Base-by-base conservation (phyloP, 2,329 filamentous ascomycete genomes). In the Aspergillus fructus region DNA sequence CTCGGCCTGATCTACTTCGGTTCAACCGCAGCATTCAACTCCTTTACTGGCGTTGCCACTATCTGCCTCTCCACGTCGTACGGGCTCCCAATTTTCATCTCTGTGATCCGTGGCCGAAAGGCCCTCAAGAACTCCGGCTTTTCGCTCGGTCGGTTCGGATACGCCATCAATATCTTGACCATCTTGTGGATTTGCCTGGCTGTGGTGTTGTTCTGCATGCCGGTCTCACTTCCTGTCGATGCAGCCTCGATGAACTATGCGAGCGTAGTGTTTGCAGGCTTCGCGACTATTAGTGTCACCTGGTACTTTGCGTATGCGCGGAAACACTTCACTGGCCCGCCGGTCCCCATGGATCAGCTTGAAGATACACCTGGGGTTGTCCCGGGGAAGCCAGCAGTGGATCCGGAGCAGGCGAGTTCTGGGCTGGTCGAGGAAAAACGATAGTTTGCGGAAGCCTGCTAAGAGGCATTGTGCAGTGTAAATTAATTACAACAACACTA, bases 1-100 rank as follows among this genome's bases (percentile, higher is more conserved):
- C 80, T 93, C 0, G 89, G 89, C 0, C 80, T 90, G 62, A 91
- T 93, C 72, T 93, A 90, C 76, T 91, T 93, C 62, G 90, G 90
- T 9, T 89, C 86, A 1, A 83, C 84, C 0, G 88, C 89, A 0
- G 90, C 90, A 0, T 93, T 93, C 77, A 89, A 88, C 78, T 87
- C 85, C 9, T 92, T 93, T 73, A 92, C 89, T 0, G 89, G 89
- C 27, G 89, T 91, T 1, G 89, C 89, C 1, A 92, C 89, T 4
- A 91, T 93, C 69, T 91, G 89, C 62, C 82, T 93, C 0, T 88
- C 85, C 0, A 85, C 86, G 4, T 90, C 88, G 0, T 93, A 93
- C 71, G 89, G 87, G 13, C 80, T 91, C 15, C 90, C 90, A 0
- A 90, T 93, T 54, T 74, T 91, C 11, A 86, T 93, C 57, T 88